Base-by-base conservation (phyloP, 2,329 filamentous ascomycete genomes). In the Colletotrichum brevisporum region DNA sequence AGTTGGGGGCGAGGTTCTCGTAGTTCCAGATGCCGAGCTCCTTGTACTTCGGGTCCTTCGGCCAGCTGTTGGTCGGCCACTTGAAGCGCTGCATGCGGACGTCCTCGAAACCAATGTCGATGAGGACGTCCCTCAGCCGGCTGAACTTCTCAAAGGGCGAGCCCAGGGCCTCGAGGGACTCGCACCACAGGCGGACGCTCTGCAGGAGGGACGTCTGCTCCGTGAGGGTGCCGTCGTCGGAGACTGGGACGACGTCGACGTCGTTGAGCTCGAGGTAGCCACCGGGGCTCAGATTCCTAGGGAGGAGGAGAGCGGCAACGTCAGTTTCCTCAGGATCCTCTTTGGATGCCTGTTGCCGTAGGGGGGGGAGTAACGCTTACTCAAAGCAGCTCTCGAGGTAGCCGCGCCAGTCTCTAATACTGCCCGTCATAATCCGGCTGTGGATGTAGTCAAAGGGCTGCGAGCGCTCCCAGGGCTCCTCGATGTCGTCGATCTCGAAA, bases 391-490 rank as follows among this genome's bases (percentile, higher is more conserved):
- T 26, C 13, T 45, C 36, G n/a, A 56, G 12, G 5, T 47, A 56
- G 13, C 21, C 4, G 5, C 43, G 15, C 54, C 54, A 57, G 15
- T 57, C 6, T 15, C 55, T 9, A 4, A 57, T 57, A 10, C 55
- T 57, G 3, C 55, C 55, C 9, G 39, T 57, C 72, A 90, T 80
- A 71, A 87, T 81, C 50, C 86, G 84, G 5, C 85, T 85, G 75
- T 90, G 89, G 71, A 91, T 86, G 73, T 86, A 86, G 77, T 90
- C 88, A 74, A 88, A 88, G 55, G 83, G 78, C 3, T 80, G 74
- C 2, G 83, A 81, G 64, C 68, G 74, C 4, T 71, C 67, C 73
- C 71, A 75, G 18, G 71, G 69, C 10, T 73, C 53, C 56, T 76
- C 70, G 3, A 75, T 39, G 67, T 82, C 78, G 54, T 83, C 81